Evolutionary conservation across 2,329 filamentous ascomycete genomes (phyloP).

Genomic region (Epichloe coenophiala): DNA sequence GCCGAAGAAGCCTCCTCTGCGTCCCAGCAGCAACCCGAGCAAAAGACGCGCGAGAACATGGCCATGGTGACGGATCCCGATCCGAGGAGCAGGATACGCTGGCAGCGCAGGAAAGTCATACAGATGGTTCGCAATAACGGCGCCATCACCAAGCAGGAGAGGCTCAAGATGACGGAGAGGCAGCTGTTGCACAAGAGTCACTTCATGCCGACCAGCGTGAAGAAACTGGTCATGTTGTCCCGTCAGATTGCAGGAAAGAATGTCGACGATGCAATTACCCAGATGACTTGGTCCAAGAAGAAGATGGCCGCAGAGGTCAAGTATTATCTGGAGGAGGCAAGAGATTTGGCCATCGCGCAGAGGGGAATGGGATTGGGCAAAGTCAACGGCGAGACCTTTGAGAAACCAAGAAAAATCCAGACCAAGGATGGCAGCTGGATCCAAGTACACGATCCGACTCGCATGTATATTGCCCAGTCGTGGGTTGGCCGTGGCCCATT

Average conservation of each 20-base stretch:
- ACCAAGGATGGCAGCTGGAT: constrained; percentile 64
- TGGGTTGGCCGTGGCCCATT: constrained; percentile 75
- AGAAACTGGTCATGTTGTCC: constrained; percentile 80
- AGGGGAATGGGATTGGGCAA: constrained; percentile 70
- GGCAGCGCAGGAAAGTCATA: constrained; percentile 75
- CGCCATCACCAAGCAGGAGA: constrained; percentile 41
- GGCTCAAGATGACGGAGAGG: constrained; percentile 52
- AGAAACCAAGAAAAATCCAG: constrained; percentile 40
- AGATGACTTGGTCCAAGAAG: constrained; percentile 95
- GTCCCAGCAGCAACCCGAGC: constrained; percentile 17
- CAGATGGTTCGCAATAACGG: constrained; percentile 53
- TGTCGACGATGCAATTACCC: constrained; percentile 82
- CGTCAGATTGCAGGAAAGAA: constrained; percentile 86
- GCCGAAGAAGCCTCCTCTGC: constrained; percentile 7
- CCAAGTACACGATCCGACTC: constrained; percentile 58
- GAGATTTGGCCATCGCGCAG: constrained; percentile 65
- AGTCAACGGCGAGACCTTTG: constrained; percentile 25
- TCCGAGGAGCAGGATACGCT: constrained; percentile 55
- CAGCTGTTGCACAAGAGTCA: constrained; percentile 47
- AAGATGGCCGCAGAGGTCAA: constrained; percentile 71
- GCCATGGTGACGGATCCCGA: constrained; percentile 59
- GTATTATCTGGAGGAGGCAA: constrained; percentile 67
- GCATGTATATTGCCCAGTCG: constrained; percentile 80
- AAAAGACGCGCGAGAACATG: constrained; percentile 36
- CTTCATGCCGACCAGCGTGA: constrained; percentile 69